Base-by-base conservation (phyloP, 192 early-diverging fungal genomes). In the Cladochytrium replicatum region DNA sequence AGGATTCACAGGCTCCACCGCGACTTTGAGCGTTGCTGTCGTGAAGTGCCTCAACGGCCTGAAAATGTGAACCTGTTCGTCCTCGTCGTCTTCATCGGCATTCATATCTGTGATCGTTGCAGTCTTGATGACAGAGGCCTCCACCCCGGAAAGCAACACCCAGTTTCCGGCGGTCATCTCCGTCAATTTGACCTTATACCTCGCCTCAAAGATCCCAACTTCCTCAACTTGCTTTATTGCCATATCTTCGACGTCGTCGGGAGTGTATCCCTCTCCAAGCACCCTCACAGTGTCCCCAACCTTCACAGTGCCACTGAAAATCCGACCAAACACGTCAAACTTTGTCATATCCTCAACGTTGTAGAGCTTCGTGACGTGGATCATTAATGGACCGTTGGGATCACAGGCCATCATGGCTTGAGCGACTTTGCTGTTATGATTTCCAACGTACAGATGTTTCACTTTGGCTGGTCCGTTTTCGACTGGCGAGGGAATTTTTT, bases 161-260 rank as follows among this genome's bases (percentile, higher is more conserved):
- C 88, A 94, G 40, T 72, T 78, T 26, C 96, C 96, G 0, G 96
- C 92, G 7, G 78, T 69, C 0, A 86, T 76, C 6, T 69, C 69
- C 27, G 82, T 75, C 6, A 95, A 86, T 11, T 84, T 84, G 22
- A 99, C 76, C 43, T 81, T 78, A 67, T 90, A 90, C 43, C 85
- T 73, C 9, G 91, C 84, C 61, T 94, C 84, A 57, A 80, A 89
- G 5, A 97, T 54, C 66, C 80, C 84, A 0, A 86, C 55, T 29
- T 75, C 71, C 3, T 69, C 54, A 2, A 99, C 88, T 21, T 68
- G 74, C 46, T 87, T 79, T 11, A 89, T 72, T 17, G 87, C 81
- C 84, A 90, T 91, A 54, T 99, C 96, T 58, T 99, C 96, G 50
- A 96, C 93, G 66, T 99, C 92, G 23, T 91, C 85, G 3, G 84